A percentile compares a stretch with the other conserved stretches of the same genome.
These are phyloP conservation scores for Kluyveromyces sp. DNA, from an alignment of 1,139 yeast species.

Conservation along the genomic window DNA sequence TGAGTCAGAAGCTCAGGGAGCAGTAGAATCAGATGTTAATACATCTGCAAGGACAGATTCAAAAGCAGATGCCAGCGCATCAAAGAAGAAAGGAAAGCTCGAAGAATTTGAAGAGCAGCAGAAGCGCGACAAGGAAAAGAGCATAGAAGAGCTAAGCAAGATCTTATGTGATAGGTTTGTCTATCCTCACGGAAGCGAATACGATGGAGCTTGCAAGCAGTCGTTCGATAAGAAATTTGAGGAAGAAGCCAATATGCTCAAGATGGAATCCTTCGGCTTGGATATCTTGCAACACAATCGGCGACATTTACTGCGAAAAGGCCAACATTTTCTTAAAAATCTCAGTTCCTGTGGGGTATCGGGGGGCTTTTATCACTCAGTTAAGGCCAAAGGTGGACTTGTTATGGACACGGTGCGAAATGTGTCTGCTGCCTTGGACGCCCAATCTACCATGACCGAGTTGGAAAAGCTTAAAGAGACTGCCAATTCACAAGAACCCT, in stretches of 20 bases:
- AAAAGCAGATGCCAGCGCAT: not conserved
- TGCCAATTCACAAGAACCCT: constrained; percentile 35
- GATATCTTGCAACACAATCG: constrained; percentile 87
- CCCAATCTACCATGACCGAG: constrained; percentile 82
- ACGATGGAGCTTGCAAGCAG: constrained; percentile 55
- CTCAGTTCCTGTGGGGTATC: constrained; percentile 72
- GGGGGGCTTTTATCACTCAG: constrained; percentile 80
- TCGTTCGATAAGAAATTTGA: constrained; percentile 66
- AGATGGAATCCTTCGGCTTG: constrained; percentile 90
- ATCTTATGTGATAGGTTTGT: constrained; percentile 57
- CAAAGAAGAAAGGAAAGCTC: constrained; percentile 44
- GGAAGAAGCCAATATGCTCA: constrained; percentile 79
- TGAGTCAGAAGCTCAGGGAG: no score
- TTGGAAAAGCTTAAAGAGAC: constrained; percentile 62
- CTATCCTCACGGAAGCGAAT: constrained; percentile 81
- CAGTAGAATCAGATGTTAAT: not conserved
- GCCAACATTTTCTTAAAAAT: constrained; percentile 50
- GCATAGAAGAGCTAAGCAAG: constrained; percentile 55
- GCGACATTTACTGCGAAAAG: constrained; percentile 66
- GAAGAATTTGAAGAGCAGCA: constrained; percentile 79
- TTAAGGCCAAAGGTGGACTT: constrained; percentile 82
- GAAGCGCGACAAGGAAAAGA: constrained; percentile 59
- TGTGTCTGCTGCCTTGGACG: constrained; percentile 80
- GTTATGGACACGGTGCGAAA: constrained; percentile 83
- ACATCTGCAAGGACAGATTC: not conserved